These are phyloP conservation scores for Neurospora sp. DNA, from an alignment of 2,329 filamentous ascomycete species.

Conservation along the genomic window DNA sequence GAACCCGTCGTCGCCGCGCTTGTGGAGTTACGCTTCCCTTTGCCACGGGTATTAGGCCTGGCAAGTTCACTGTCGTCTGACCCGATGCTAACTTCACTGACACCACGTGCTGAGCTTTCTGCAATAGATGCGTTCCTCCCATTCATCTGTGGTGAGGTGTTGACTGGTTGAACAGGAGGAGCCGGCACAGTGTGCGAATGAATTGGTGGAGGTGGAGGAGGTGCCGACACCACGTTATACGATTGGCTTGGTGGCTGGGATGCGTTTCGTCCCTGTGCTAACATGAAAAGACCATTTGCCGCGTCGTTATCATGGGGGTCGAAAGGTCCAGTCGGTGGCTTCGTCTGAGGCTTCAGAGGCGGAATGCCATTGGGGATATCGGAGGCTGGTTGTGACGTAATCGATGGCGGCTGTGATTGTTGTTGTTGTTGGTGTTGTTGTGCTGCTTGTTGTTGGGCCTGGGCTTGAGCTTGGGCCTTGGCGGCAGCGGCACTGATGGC, in stretches of 20 bases:
- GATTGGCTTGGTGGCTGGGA: constrained; percentile 35
- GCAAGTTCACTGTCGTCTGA: constrained; percentile 64
- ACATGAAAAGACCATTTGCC: constrained; percentile 85
- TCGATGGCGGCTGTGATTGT: constrained; percentile 21
- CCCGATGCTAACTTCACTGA: constrained; percentile 58
- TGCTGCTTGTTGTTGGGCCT: constrained; percentile 21
- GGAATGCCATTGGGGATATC: constrained; percentile 33
- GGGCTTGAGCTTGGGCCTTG: constrained; percentile 35
- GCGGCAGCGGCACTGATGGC: constrained; percentile 70
- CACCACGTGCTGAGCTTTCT: constrained; percentile 39
- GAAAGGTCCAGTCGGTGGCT: constrained; percentile 54
- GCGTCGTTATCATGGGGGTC: constrained; percentile 91
- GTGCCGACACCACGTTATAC: constrained; percentile 28
- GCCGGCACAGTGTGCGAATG: constrained; percentile 34
- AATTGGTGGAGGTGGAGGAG: constrained; percentile 29
- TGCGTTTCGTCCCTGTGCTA: constrained; percentile 61
- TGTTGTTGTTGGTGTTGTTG: constrained; percentile 21
- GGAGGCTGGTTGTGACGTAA: constrained; percentile 42
- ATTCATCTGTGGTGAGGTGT: constrained; percentile 44
- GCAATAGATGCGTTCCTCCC: constrained; percentile 31
- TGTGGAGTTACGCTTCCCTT: constrained; percentile 55
- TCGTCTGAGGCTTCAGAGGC: constrained; percentile 37
- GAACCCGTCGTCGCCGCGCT: constrained; percentile 41
- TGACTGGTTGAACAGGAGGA: constrained; percentile 23
- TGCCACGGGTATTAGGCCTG: constrained; percentile 55